Percentiles rank a stretch among this genome's conserved stretches.
Evolutionary conservation across 768 basidiomycete genomes (phyloP).

Genomic region (Mycena epipterygia): DNA sequence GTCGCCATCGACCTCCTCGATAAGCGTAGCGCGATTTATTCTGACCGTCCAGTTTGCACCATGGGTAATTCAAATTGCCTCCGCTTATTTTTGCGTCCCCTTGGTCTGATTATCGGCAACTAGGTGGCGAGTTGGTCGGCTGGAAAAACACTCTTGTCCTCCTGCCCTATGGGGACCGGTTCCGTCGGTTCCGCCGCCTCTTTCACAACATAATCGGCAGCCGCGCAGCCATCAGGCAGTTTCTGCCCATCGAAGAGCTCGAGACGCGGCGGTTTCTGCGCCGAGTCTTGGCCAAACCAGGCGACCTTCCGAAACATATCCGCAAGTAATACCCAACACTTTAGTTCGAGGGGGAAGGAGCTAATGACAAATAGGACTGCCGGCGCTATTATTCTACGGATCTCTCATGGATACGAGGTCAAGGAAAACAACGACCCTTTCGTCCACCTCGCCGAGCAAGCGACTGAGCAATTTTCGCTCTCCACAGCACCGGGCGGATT

Average conservation of each 20-base stretch:
- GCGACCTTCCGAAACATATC: constrained; percentile 60
- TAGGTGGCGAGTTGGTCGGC: constrained; percentile 69
- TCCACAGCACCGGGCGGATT: constrained; percentile 66
- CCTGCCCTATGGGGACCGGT: constrained; percentile 69
- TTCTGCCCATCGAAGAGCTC: constrained; percentile 57
- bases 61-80: constrained; percentile 33
- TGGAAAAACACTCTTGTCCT: constrained; percentile 71
- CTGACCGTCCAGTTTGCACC: constrained; percentile 68
- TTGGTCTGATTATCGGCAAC: constrained; percentile 45
- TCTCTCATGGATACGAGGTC: constrained; percentile 68
- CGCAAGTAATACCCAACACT: constrained; percentile 55
- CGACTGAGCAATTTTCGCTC: constrained; percentile 68
- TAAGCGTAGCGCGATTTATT: constrained; percentile 76
- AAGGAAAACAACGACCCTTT: constrained; percentile 65
- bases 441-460: constrained; percentile 65
- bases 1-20: constrained; percentile 71
- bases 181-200: constrained; percentile 65
- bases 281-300: constrained; percentile 61
- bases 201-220: constrained; percentile 67
- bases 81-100: constrained; percentile 9
- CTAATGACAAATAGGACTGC: constrained; percentile 53
- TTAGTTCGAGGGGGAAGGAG: background rate
- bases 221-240: constrained; percentile 56
- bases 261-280: constrained; percentile 65
- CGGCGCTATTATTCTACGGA: constrained; percentile 66